Conservation (phyloP, 2,329 filamentous ascomycete species). For the Neonectria magnoliae region DNA sequence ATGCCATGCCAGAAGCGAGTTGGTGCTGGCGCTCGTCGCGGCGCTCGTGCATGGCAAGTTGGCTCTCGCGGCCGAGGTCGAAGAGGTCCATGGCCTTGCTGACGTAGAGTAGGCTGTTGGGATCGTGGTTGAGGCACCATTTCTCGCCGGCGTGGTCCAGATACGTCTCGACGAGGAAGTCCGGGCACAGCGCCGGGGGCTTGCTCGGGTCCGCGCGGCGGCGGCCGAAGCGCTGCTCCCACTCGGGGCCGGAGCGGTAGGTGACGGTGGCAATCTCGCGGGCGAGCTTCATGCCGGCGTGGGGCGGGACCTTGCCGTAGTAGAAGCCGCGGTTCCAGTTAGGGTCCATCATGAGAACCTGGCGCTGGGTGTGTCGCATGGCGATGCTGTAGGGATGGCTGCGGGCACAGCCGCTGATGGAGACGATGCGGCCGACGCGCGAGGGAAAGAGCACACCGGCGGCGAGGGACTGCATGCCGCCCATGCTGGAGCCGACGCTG, state of each 20-base stretch:
- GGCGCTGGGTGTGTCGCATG: constrained; percentile 96
- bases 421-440: constrained; percentile 83
- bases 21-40: constrained; percentile 69
- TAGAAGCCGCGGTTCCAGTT: constrained; percentile 97
- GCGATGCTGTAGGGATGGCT: constrained; percentile 98
- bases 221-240: constrained; percentile 94
- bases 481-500: constrained; percentile 96
- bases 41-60: constrained; percentile 69
- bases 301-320: constrained; percentile 87
- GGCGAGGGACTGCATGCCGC: constrained; percentile 95
- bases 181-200: constrained; percentile 92
- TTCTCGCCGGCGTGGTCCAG: constrained; percentile 98
- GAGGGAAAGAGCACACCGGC: constrained; percentile 85
- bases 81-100: constrained; percentile 99
- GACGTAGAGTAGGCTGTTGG: constrained; percentile 94
- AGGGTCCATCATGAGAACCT: constrained; percentile 98
- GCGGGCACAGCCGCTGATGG: constrained; percentile 91
- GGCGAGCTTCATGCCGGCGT: constrained; percentile 97
- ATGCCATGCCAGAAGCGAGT: constrained; percentile 64
- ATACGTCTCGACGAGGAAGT: constrained; percentile 98
- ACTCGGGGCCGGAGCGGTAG: constrained; percentile 95
- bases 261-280: constrained; percentile 98
- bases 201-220: constrained; percentile 85
- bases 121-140: constrained; percentile 95
- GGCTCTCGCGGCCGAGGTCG: constrained; percentile 81